These are phyloP conservation scores for Pilaira anomala DNA, from an alignment of 192 early-diverging fungal species.

Conservation along the genomic window DNA sequence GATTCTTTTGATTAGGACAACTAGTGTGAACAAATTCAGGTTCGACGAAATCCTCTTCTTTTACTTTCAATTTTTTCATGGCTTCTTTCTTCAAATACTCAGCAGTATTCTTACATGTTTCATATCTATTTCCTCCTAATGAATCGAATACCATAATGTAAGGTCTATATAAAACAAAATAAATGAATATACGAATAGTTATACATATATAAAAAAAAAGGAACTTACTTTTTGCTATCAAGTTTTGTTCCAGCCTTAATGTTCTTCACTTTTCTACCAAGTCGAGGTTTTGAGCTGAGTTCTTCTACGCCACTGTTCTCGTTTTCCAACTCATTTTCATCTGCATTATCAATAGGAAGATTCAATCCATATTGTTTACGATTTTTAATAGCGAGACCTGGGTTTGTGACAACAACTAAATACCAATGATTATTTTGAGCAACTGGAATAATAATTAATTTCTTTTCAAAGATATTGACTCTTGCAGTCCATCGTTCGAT, in stretches of 20 bases:
- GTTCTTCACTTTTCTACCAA: not conserved
- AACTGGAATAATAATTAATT: not conserved
- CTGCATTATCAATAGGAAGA: not conserved
- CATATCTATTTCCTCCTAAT: not conserved
- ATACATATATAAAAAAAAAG: not conserved
- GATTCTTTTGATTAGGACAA: constrained; percentile 8
- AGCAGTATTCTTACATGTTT: not conserved
- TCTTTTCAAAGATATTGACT: not conserved
- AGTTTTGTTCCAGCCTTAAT: not conserved
- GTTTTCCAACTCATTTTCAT: not conserved
- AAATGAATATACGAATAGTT: not conserved
- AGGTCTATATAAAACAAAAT: not conserved
- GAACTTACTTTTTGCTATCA: not conserved
- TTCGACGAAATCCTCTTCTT: not conserved
- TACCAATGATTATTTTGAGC: constrained; percentile 9
- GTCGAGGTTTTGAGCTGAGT: not conserved
- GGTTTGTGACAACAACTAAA: not conserved
- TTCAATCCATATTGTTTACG: not conserved
- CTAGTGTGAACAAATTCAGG: not conserved
- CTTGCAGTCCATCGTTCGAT: constrained; percentile 3
- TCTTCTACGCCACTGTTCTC: not conserved
- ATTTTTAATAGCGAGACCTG: not conserved
- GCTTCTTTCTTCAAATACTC: constrained; percentile 9
- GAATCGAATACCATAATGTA: constrained; percentile 3
- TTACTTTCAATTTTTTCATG: not conserved